phyloP scores from a whole-genome alignment of 305 asterid species.

The Rubia peregrina region DNA sequence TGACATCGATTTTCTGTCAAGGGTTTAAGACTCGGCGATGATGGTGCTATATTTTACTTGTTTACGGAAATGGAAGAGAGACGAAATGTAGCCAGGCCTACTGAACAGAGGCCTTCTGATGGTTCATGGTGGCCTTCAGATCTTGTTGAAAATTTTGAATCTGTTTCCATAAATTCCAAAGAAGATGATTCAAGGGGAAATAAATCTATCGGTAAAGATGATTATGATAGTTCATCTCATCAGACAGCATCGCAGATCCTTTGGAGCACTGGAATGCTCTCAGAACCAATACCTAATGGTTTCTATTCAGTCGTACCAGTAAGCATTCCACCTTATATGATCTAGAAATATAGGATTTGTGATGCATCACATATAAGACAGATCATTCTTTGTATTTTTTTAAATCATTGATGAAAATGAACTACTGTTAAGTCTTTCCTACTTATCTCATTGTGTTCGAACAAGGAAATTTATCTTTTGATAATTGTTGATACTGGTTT shows the following conservation, averaged over 20 bases:
- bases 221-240: conserved; percentile 34
- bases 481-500: background rate
- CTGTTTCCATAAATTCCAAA: conserved; percentile 58
- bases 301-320: conserved; percentile 92
- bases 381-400: background rate
- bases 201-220: conserved; percentile 39
- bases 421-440: background rate
- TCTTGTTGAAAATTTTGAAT: conserved; percentile 60
- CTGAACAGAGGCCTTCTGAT: conserved; percentile 52
- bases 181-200: conserved; percentile 39
- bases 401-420: background rate
- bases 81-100: conserved; percentile 48
- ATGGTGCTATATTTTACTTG: conserved; percentile 36
- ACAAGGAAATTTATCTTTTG: background rate
- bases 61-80: conserved; percentile 51
- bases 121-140: conserved; percentile 72
- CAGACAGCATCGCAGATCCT: conserved; percentile 76
- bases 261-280: conserved; percentile 88
- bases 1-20: conserved; percentile 24
- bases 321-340: conserved; percentile 33
- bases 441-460: background rate
- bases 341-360: background rate
- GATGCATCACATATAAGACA: background rate
- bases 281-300: conserved; percentile 87
- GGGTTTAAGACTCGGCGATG: conserved; percentile 30